These are phyloP conservation scores for Wickerhamomyces subpelliculosus DNA, from an alignment of 805 yeast species.

Conservation along the genomic window DNA sequence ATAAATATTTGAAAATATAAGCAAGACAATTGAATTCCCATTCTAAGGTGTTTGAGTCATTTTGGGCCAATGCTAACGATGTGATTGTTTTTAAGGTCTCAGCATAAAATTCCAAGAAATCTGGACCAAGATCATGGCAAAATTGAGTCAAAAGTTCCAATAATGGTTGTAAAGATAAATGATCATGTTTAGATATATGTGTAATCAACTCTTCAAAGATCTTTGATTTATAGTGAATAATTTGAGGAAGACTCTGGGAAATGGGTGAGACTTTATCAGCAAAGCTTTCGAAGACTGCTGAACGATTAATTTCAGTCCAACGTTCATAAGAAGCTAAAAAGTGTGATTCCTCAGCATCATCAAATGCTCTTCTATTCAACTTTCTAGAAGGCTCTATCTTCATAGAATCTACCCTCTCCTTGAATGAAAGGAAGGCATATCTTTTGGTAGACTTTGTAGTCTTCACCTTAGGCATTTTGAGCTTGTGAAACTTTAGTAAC, in stretches of 20 bases:
- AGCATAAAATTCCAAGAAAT: conserved; percentile 67
- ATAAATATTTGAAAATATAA: conserved; percentile 80
- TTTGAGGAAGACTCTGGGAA: conserved; percentile 71
- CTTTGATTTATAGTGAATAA: conserved; percentile 59
- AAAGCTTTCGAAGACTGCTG: conserved; percentile 64
- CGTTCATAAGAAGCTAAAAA: conserved; percentile 72
- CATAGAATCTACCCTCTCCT: conserved; percentile 76
- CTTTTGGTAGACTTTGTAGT: conserved; percentile 50
- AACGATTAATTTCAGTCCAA: conserved; percentile 83
- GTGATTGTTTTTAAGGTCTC: conserved; percentile 45
- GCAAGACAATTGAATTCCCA: conserved; percentile 82
- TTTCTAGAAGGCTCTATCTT: conserved; percentile 70
- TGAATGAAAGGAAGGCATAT: conserved; percentile 68
- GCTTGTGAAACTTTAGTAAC: neutral
- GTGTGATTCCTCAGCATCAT: conserved; percentile 70
- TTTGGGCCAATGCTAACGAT: conserved; percentile 40
- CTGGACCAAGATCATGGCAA: conserved; percentile 88
- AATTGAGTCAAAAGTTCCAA: conserved; percentile 78
- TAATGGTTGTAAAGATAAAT: conserved; percentile 69
- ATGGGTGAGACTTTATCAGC: conserved; percentile 44
- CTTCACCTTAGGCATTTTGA: conserved; percentile 22
- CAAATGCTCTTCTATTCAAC: conserved; percentile 52
- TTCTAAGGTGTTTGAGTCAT: conserved; percentile 60
- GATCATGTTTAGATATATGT: conserved; percentile 51
- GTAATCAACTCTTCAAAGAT: conserved; percentile 48